Percentiles rank a stretch among this genome's conserved stretches.
Conservation (phyloP, 768 basidiomycete genomes). For the Steccherinum ochraceum region DNA sequence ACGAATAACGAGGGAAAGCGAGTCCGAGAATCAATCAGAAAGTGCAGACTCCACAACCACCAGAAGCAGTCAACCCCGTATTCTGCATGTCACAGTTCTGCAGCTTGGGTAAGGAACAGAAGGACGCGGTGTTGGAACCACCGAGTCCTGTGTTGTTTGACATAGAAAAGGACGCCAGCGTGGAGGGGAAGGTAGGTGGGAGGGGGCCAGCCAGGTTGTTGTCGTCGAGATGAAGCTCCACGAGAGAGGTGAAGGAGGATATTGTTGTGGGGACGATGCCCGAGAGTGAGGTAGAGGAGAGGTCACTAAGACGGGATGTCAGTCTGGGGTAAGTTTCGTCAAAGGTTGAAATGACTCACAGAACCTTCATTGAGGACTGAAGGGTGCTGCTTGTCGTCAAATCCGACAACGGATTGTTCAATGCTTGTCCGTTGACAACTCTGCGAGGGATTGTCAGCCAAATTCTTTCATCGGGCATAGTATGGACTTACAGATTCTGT, state of each 20-base stretch:
- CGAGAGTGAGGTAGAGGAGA: slow-evolving; percentile 33
- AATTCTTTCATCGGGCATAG: not conserved
- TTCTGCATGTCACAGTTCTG: slow-evolving; percentile 22
- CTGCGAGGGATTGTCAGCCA: slow-evolving; percentile 15
- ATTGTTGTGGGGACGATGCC: slow-evolving; percentile 30
- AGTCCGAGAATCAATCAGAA: not conserved
- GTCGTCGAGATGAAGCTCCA: slow-evolving; percentile 31
- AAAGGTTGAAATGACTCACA: slow-evolving; percentile 20
- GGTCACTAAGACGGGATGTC: slow-evolving; percentile 22
- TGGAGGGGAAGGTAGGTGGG: slow-evolving; percentile 27
- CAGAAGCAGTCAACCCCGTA: slow-evolving; percentile 17
- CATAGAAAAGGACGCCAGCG: slow-evolving; percentile 28
- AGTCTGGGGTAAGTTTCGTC: too few relatives aligned
- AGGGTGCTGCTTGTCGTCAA: slow-evolving; percentile 27
- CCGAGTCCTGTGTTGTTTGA: slow-evolving; percentile 31
- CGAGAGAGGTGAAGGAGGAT: slow-evolving; percentile 28
- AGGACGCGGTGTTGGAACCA: slow-evolving; percentile 14
- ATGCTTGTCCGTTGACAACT: slow-evolving; percentile 29
- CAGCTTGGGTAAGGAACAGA: slow-evolving; percentile 22
- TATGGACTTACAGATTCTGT: slow-evolving; percentile 31
- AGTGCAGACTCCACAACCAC: slow-evolving; percentile 21
- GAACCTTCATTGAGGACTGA: slow-evolving; percentile 25
- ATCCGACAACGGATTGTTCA: slow-evolving; percentile 27
- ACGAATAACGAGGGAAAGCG: not conserved
- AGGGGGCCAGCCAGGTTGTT: slow-evolving; percentile 30